Evolutionary conservation across 345 rosid genomes (phyloP).

Genomic region (Erysimum cheiranthoides): DNA sequence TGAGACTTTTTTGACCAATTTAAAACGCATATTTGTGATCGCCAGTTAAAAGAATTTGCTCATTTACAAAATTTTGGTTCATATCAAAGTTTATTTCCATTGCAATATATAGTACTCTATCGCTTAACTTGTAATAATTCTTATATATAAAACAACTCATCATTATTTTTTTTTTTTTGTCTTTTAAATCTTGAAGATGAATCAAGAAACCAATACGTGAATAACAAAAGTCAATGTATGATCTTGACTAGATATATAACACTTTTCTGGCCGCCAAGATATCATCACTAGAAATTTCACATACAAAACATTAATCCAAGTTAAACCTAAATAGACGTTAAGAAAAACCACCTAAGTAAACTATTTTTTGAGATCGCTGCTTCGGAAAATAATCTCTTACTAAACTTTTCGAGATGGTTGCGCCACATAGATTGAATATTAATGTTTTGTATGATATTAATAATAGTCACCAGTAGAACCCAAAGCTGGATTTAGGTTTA

Average conservation of each 20-base stretch:
- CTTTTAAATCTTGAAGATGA: not conserved
- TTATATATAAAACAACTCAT: not conserved
- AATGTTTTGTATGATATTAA: no score
- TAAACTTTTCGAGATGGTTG: no score
- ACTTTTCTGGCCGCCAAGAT: no score
- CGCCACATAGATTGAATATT: no score
- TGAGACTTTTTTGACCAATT: conserved; percentile 11
- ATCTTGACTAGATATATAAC: not conserved
- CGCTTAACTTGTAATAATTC: not conserved
- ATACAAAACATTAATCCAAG: no score
- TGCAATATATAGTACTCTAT: not conserved
- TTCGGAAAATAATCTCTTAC: no score
- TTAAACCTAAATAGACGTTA: no score
- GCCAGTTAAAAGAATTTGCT: not conserved
- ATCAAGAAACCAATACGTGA: not conserved
- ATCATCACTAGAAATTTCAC: no score
- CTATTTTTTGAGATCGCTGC: no score
- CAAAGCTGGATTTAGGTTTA: no score
- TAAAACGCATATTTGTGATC: not conserved
- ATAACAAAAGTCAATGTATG: not conserved
- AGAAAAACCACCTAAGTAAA: no score
- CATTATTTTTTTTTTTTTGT: not conserved
- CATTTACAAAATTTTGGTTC: not conserved
- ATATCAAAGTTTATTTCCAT: not conserved
- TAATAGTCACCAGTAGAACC: no score